Conservation (phyloP, 176 grass and related monocot genomes). For the Triticum monococcum region DNA sequence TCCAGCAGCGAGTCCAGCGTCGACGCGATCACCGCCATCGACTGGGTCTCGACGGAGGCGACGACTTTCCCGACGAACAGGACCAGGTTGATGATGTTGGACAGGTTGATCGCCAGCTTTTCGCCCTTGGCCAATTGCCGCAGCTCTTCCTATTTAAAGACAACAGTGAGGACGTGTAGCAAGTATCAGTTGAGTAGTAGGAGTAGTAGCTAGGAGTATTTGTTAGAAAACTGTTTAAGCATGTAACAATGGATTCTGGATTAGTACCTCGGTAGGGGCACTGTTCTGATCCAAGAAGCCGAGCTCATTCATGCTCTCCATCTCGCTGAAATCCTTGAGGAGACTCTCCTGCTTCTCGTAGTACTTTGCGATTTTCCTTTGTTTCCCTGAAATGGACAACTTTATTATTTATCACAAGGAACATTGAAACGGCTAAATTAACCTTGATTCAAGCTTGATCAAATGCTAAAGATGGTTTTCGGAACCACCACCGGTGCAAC, state of each 20-base stretch:
- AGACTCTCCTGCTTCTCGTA: constrained; percentile 87
- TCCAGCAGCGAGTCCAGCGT: constrained; percentile 88
- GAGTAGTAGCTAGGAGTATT: not conserved
- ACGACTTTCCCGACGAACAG: constrained; percentile 78
- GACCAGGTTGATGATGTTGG: constrained; percentile 71
- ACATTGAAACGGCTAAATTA: not conserved
- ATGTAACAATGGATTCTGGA: not conserved
- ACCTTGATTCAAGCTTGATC: not conserved
- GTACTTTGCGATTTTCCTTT: constrained; percentile 87
- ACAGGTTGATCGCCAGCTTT: constrained; percentile 71
- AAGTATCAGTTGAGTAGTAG: not conserved
- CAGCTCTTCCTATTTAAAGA: constrained; percentile 57
- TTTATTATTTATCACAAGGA: not conserved
- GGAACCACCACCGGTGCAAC: not conserved
- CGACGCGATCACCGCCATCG: constrained; percentile 91
- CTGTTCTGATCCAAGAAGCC: constrained; percentile 41
- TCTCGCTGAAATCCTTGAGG: constrained; percentile 77
- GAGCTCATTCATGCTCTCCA: constrained; percentile 75
- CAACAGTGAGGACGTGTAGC: not conserved
- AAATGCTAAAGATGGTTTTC: not conserved
- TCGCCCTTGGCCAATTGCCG: constrained; percentile 59
- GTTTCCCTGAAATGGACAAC: constrained; percentile 50
- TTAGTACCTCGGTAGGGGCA: constrained; percentile 61
- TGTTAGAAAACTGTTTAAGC: not conserved
- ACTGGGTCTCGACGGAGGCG: constrained; percentile 57